phyloP scores from a whole-genome alignment of 2,329 filamentous ascomycete species.

The Aspergillus transmontanensis region DNA sequence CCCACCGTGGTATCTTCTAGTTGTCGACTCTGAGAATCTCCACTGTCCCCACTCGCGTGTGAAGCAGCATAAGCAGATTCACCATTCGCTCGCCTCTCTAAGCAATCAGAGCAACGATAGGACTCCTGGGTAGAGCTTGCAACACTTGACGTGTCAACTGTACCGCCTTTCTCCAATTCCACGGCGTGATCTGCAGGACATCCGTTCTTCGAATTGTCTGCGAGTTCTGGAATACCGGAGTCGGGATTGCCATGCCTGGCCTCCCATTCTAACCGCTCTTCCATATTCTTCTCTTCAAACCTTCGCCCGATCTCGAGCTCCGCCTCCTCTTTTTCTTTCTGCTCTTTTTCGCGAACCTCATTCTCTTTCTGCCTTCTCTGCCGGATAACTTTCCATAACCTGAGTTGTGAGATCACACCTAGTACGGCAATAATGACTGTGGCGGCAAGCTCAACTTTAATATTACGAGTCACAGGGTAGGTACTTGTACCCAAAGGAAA shows the following conservation, averaged over 20 bases:
- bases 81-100: conserved; percentile 16
- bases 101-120: conserved; percentile 23
- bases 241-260: conserved; percentile 66
- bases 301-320: conserved; percentile 72
- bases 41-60: conserved; percentile 9
- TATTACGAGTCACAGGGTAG: conserved; percentile 84
- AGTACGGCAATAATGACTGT: conserved; percentile 73
- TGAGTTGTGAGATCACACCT: conserved; percentile 81
- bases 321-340: conserved; percentile 60
- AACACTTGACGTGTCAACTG: conserved; percentile 29
- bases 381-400: conserved; percentile 79
- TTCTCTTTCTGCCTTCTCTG: conserved; percentile 52
- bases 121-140: conserved; percentile 20
- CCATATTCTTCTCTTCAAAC: conserved; percentile 48
- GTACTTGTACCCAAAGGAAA: conserved; percentile 77
- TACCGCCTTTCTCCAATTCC: conserved; percentile 25
- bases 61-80: conserved; percentile 17
- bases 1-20: conserved; percentile 3
- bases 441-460: conserved; percentile 79
- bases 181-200: conserved; percentile 14
- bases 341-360: conserved; percentile 51
- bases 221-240: conserved; percentile 31
- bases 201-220: conserved; percentile 18
- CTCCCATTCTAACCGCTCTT: conserved; percentile 68
- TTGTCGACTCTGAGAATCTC: conserved; percentile 4